Conservation (phyloP, 192 early-diverging fungal species). For the Podila minutissima region DNA sequence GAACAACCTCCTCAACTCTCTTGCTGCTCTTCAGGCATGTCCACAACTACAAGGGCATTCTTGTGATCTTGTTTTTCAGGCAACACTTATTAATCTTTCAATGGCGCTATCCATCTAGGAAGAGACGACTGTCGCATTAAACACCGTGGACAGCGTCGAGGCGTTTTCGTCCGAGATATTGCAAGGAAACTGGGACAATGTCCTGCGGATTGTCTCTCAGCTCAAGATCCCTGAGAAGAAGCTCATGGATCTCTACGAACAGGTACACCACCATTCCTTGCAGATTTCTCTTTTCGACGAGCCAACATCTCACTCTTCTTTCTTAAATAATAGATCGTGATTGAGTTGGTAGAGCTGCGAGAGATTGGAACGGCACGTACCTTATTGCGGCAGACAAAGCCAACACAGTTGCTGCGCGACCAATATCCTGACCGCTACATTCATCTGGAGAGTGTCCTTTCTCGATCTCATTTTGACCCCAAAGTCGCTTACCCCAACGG, state of each 20-base stretch:
- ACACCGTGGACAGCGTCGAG: conserved; percentile 87
- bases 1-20: conserved; percentile 83
- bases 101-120: conserved; percentile 55
- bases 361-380: conserved; percentile 87
- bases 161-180: conserved; percentile 78
- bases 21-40: conserved; percentile 77
- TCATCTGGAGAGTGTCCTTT: conserved; percentile 82
- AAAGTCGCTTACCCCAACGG: conserved; percentile 76
- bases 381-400: conserved; percentile 88
- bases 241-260: conserved; percentile 90
- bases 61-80: too few species aligned
- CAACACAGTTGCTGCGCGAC: conserved; percentile 85
- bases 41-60: too few species aligned
- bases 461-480: conserved; percentile 73
- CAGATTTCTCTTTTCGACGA: neutral
- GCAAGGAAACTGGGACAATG: conserved; percentile 88
- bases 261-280: conserved; percentile 54
- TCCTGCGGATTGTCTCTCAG: conserved; percentile 76
- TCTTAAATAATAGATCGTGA: conserved; percentile 66
- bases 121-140: conserved; percentile 81
- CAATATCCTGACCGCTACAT: conserved; percentile 84
- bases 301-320: neutral
- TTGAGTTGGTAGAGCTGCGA: conserved; percentile 87
- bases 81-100: too few species aligned
- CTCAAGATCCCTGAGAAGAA: conserved; percentile 74